phyloP scores from a whole-genome alignment of 768 basidiomycete species.

The Mycena albidolilacea region DNA sequence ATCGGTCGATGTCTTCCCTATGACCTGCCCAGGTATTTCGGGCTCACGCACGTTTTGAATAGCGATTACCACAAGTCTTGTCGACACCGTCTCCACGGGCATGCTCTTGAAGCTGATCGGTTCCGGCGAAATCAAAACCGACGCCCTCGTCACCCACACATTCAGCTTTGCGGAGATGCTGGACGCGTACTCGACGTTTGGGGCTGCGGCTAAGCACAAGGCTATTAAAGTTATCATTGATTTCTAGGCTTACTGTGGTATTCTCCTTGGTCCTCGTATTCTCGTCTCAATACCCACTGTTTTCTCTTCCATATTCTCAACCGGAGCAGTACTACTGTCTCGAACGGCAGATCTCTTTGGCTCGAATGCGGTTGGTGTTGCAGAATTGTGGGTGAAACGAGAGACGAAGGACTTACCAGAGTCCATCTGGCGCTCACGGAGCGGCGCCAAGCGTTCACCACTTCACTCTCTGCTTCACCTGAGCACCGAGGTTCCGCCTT shows the following conservation, averaged over 20 bases:
- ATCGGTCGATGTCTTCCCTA: background rate
- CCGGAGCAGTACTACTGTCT: background rate
- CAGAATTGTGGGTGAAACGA: too few relatives aligned
- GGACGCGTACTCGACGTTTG: conserved; percentile 42
- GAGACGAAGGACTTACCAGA: too few relatives aligned
- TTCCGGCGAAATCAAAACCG: conserved; percentile 39
- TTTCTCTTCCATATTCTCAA: background rate
- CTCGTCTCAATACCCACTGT: background rate
- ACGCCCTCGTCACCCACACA: conserved; percentile 39
- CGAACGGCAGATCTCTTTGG: background rate
- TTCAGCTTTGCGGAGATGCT: conserved; percentile 41
- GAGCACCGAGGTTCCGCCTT: too few relatives aligned
- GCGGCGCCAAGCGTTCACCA: too few relatives aligned
- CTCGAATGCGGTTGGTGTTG: too few relatives aligned
- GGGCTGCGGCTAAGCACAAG: conserved; percentile 39
- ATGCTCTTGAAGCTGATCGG: conserved; percentile 42
- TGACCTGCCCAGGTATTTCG: background rate
- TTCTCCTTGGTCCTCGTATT: background rate
- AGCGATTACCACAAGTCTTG: conserved; percentile 45
- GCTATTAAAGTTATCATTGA: conserved; percentile 45
- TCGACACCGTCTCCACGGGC: conserved; percentile 38
- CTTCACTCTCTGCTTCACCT: too few relatives aligned
- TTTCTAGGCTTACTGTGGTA: conserved; percentile 22
- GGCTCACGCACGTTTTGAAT: background rate
- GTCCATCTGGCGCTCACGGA: too few relatives aligned